A percentile compares a stretch with the other conserved stretches of the same genome.
Evolutionary conservation across 2,329 filamentous ascomycete species (phyloP).

Genomic region (Aspergillus fructus): DNA sequence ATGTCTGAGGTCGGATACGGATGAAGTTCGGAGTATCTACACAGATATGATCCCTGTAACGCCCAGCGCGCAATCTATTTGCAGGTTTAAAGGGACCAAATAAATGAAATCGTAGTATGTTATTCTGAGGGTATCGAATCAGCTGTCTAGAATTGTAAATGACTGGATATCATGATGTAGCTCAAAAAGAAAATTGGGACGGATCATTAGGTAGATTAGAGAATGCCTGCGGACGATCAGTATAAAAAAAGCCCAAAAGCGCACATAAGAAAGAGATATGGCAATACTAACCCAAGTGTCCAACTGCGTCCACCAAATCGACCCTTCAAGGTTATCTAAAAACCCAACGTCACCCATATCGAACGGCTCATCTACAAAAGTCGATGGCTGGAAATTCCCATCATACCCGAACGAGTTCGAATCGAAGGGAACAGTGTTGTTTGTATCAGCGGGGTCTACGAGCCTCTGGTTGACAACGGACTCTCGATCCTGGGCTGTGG

Average conservation of each 20-base stretch:
- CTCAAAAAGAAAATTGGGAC: slow-evolving; percentile 21
- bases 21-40: neutral
- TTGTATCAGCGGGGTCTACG: neutral
- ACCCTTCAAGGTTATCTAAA: slow-evolving; percentile 37
- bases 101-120: neutral
- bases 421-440: slow-evolving; percentile 13
- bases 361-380: slow-evolving; percentile 17
- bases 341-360: slow-evolving; percentile 28
- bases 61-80: neutral
- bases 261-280: neutral
- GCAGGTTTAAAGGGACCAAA: neutral
- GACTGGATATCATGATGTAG: too few species aligned
- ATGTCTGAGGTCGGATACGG: neutral
- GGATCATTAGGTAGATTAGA: slow-evolving; percentile 33
- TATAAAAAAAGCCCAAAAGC: neutral
- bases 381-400: slow-evolving; percentile 21
- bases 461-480: slow-evolving; percentile 6
- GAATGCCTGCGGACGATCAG: slow-evolving; percentile 29
- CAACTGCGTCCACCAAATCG: slow-evolving; percentile 39
- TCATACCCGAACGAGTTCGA: slow-evolving; percentile 18
- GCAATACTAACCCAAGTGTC: slow-evolving; percentile 36
- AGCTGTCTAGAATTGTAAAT: neutral
- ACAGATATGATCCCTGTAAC: neutral
- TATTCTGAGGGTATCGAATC: neutral
- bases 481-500: neutral